These are phyloP conservation scores for Penicillium sp. DNA, from an alignment of 2,329 filamentous ascomycete species.

Conservation along the genomic window DNA sequence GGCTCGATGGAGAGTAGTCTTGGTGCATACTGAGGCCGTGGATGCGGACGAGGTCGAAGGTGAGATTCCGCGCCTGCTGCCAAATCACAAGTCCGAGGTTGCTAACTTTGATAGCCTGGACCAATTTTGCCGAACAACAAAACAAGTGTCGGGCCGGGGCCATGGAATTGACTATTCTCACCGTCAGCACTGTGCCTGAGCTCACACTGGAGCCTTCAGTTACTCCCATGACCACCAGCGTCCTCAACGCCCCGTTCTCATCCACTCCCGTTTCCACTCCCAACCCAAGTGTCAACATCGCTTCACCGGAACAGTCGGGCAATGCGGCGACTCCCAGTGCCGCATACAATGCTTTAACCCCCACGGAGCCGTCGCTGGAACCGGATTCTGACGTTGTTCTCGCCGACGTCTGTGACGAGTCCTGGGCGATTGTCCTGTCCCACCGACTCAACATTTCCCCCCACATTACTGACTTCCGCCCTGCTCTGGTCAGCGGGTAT, in stretches of 20 bases:
- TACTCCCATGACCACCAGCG: conserved; percentile 32
- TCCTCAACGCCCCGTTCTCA: conserved; percentile 33
- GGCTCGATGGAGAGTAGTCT: conserved; percentile 55
- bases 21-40: conserved; percentile 53
- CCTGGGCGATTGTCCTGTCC: conserved; percentile 57
- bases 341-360: conserved; percentile 39
- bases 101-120: conserved; percentile 38
- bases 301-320: conserved; percentile 45
- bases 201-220: conserved; percentile 34
- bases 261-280: conserved; percentile 43
- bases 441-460: conserved; percentile 46
- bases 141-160: conserved; percentile 36
- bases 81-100: conserved; percentile 1
- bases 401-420: conserved; percentile 58
- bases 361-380: conserved; percentile 38
- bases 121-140: conserved; percentile 36
- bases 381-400: conserved; percentile 57
- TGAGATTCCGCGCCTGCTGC: conserved; percentile 23
- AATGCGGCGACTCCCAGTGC: conserved; percentile 39
- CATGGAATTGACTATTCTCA: conserved; percentile 38
- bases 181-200: conserved; percentile 36
- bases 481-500: conserved; percentile 47
- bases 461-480: conserved; percentile 43
- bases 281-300: conserved; percentile 32
- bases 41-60: conserved; percentile 53